Percentiles rank a stretch among this genome's conserved stretches.
Evolutionary conservation across 768 basidiomycete species (phyloP).

Genomic region (Gelatoporia subvermispora): DNA sequence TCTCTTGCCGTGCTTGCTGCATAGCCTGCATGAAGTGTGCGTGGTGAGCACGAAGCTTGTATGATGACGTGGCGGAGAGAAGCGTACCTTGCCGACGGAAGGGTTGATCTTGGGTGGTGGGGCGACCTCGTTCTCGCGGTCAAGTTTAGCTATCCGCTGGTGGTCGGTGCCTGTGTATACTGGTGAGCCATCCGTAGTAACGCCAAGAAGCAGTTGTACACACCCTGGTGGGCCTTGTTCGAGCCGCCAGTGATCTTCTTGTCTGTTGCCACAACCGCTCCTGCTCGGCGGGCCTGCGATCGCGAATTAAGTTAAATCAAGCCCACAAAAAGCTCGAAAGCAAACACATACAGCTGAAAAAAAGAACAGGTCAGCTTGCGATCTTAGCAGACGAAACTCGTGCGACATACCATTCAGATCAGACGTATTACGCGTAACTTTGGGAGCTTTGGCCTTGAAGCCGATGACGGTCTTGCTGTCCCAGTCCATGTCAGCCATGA

Average conservation of each 20-base stretch:
- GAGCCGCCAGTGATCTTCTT: constrained; percentile 65
- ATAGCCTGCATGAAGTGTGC: constrained; percentile 56
- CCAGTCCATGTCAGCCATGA: constrained; percentile 49
- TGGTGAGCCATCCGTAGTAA: neutral
- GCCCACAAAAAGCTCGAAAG: neutral
- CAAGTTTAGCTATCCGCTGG: constrained; percentile 89
- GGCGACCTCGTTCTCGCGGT: constrained; percentile 92
- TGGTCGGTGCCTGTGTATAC: constrained; percentile 73
- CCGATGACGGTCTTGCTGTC: constrained; percentile 73
- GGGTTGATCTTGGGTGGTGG: constrained; percentile 79
- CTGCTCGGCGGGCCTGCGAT: constrained; percentile 65
- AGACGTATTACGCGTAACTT: constrained; percentile 55
- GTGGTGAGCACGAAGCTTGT: neutral
- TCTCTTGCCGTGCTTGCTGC: constrained; percentile 70
- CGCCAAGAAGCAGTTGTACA: too few species aligned
- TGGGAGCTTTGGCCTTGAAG: constrained; percentile 54
- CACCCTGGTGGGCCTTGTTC: constrained; percentile 79
- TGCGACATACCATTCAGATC: constrained; percentile 48
- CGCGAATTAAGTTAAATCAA: neutral
- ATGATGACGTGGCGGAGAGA: neutral
- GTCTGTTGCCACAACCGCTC: constrained; percentile 77
- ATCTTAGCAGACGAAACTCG: neutral
- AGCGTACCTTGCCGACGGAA: constrained; percentile 65
- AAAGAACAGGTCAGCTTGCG: neutral
- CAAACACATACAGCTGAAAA: constrained; percentile 47